phyloP scores from a whole-genome alignment of 768 basidiomycete genomes.

The Lactarius deliciosus region DNA sequence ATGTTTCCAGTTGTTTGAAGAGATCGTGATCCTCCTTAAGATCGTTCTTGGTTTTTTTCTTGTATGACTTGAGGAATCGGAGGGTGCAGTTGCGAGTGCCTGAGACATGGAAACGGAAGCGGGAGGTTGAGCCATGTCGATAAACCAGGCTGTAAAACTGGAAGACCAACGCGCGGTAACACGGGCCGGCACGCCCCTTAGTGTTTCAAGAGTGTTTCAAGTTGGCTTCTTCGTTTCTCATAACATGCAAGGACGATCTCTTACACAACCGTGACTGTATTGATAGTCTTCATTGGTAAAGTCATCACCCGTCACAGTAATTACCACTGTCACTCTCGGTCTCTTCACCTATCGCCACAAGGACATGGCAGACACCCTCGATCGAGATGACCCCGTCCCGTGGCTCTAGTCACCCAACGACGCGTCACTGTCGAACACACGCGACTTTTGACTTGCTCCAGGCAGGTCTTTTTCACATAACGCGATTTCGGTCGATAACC shows the following conservation, averaged over 20 bases:
- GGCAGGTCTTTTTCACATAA: neutral
- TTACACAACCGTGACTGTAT: no score
- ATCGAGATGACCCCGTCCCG: slow-evolving; percentile 15
- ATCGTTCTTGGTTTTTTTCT: neutral
- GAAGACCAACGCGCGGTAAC: no score
- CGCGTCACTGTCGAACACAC: slow-evolving; percentile 4
- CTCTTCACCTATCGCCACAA: slow-evolving; percentile 15
- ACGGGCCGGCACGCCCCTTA: no score
- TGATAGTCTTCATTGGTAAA: no score
- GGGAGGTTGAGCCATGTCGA: neutral
- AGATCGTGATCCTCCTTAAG: neutral
- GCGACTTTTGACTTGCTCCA: neutral
- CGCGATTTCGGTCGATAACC: neutral
- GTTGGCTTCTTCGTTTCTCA: no score
- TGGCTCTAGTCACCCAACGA: neutral
- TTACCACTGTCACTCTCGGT: no score
- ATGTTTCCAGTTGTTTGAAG: neutral
- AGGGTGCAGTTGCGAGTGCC: neutral
- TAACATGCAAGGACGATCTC: no score
- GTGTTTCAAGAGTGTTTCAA: no score
- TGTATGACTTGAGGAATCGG: neutral
- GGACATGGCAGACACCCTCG: slow-evolving; percentile 23
- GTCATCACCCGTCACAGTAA: no score
- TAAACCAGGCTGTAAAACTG: no score
- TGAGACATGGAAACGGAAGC: no score